phyloP scores from a whole-genome alignment of 164 flowering plant species.

The Aristolochia fimbriata region DNA sequence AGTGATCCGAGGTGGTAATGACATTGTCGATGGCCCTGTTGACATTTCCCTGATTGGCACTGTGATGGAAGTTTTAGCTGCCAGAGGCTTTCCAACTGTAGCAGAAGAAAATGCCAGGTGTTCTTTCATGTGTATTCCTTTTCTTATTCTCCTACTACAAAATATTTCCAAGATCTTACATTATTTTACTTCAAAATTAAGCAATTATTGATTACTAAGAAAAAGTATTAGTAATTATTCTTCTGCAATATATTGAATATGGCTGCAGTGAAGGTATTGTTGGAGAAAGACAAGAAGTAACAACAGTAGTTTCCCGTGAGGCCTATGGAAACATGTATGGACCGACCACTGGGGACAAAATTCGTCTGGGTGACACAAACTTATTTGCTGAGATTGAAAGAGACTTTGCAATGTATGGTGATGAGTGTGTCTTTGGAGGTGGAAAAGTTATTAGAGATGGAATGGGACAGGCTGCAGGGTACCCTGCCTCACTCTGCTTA shows the following conservation, averaged over 20 bases:
- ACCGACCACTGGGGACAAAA: constrained; percentile 85
- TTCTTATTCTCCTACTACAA: background rate
- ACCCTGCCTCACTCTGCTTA: constrained; percentile 33
- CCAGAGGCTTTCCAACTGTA: constrained; percentile 29
- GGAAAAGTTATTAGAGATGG: constrained; percentile 97
- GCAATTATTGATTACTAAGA: background rate
- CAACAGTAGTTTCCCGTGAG: constrained; percentile 46
- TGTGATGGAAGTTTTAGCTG: constrained; percentile 37
- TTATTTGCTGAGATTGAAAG: constrained; percentile 79
- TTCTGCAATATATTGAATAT: background rate
- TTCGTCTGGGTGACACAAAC: constrained; percentile 90
- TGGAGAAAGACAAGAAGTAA: constrained; percentile 39
- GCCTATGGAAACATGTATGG: constrained; percentile 86
- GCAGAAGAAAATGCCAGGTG: constrained; percentile 60
- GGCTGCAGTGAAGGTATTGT: constrained; percentile 62
- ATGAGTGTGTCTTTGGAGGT: constrained; percentile 97
- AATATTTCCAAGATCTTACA: background rate
- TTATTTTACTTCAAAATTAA: no score
- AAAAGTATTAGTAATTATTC: background rate
- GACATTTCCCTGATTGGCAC: constrained; percentile 23
- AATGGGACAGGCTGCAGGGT: constrained; percentile 86
- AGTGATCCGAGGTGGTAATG: constrained; percentile 83
- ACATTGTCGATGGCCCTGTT: constrained; percentile 61
- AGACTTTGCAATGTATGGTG: constrained; percentile 82
- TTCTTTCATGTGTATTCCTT: background rate